These are phyloP conservation scores for Hyaloperonospora arabidopsidis DNA, from an alignment of 352 stramenopile species.

Conservation along the genomic window DNA sequence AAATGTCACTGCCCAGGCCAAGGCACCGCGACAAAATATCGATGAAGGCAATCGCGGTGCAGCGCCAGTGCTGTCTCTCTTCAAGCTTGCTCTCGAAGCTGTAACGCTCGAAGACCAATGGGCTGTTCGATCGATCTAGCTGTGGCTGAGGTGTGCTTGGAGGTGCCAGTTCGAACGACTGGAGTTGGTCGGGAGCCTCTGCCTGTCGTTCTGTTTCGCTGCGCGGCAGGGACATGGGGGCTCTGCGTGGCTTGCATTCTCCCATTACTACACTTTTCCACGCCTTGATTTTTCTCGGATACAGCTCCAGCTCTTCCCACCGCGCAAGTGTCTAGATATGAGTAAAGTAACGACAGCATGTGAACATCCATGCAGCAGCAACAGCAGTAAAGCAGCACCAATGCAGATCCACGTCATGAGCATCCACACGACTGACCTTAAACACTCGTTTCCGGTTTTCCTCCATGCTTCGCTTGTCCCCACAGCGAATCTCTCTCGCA, in stretches of 20 bases:
- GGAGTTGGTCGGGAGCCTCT: conserved; percentile 59
- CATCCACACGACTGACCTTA: conserved; percentile 33
- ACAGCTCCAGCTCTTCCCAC: conserved; percentile 80
- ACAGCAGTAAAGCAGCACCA: not conserved
- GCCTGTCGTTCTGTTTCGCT: conserved; percentile 59
- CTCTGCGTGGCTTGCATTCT: conserved; percentile 56
- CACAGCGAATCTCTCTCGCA: conserved; percentile 54
- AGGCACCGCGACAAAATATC: conserved; percentile 66
- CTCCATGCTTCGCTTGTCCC: conserved; percentile 53
- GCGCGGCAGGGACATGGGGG: conserved; percentile 40
- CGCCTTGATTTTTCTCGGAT: conserved; percentile 62
- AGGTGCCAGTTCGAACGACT: conserved; percentile 63
- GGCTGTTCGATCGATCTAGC: conserved; percentile 68
- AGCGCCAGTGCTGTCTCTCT: conserved; percentile 78
- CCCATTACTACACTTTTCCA: conserved; percentile 73
- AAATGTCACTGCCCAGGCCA: conserved; percentile 56
- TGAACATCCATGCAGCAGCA: not conserved
- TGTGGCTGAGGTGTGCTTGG: conserved; percentile 35
- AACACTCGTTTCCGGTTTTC: conserved; percentile 71
- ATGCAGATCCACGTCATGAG: not conserved
- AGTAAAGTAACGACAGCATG: not conserved
- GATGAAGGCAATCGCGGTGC: conserved; percentile 73
- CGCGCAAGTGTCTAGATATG: conserved; percentile 51
- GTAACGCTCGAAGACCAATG: conserved; percentile 58
- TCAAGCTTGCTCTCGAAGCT: conserved; percentile 54